A percentile compares a stretch with the other conserved stretches of the same genome.
Conservation (phyloP, 73 alveolate species). For the Blepharisma japonicum region DNA sequence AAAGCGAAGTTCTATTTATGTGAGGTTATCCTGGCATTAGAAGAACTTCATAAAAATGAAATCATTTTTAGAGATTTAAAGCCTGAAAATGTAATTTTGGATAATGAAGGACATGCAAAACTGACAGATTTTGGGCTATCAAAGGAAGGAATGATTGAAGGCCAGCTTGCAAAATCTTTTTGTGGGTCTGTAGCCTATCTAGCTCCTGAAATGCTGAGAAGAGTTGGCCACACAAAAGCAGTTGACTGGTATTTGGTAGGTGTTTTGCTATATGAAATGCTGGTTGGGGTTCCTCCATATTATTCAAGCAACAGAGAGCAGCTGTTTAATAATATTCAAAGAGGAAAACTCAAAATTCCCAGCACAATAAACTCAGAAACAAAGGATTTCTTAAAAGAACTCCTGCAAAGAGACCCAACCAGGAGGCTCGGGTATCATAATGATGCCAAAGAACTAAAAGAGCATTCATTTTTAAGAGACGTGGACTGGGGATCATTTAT, state of each 20-base stretch:
- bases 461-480: slow-evolving; percentile 72
- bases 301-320: slow-evolving; percentile 34
- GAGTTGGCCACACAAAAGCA: slow-evolving; percentile 29
- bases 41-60: slow-evolving; percentile 64
- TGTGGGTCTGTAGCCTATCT: slow-evolving; percentile 65
- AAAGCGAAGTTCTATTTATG: slow-evolving; percentile 62
- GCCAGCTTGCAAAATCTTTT: slow-evolving; percentile 35
- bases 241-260: slow-evolving; percentile 48
- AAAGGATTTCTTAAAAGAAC: slow-evolving; percentile 62
- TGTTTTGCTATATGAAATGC: slow-evolving; percentile 46
- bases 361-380: slow-evolving; percentile 44
- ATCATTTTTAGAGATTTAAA: slow-evolving; percentile 72
- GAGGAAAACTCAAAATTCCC: background rate
- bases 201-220: slow-evolving; percentile 80
- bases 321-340: slow-evolving; percentile 26
- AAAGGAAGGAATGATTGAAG: slow-evolving; percentile 52
- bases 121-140: slow-evolving; percentile 77
- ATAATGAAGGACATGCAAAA: slow-evolving; percentile 73
- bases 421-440: slow-evolving; percentile 71
- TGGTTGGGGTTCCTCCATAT: slow-evolving; percentile 47
- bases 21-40: slow-evolving; percentile 63
- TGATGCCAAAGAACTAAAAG: slow-evolving; percentile 82
- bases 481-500: slow-evolving; percentile 74
- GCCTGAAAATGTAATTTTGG: slow-evolving; percentile 76
- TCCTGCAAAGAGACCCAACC: slow-evolving; percentile 69